A percentile compares a stretch with the other conserved stretches of the same genome.
These are phyloP conservation scores for Lachnum nothofagi DNA, from an alignment of 2,329 filamentous ascomycete species.

Conservation along the genomic window DNA sequence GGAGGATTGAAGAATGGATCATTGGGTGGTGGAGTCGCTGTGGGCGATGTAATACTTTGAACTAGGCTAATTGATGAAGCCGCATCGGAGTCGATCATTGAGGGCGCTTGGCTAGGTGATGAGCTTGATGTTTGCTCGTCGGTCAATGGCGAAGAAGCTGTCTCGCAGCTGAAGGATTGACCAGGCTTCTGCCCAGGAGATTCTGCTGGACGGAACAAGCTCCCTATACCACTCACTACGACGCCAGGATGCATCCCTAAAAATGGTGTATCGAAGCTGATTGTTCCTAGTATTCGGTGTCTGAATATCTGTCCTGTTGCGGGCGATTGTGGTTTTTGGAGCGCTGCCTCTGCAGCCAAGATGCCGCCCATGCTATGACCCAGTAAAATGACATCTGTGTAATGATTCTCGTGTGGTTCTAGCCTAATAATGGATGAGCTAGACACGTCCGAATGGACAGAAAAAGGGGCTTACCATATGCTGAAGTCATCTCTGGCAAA, in stretches of 20 bases:
- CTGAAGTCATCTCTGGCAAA: constrained; percentile 80
- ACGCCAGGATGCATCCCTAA: constrained; percentile 86
- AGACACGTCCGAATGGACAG: constrained; percentile 2
- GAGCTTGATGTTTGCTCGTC: constrained; percentile 17
- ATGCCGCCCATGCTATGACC: constrained; percentile 91
- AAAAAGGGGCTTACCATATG: constrained; percentile 50
- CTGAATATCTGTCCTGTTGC: constrained; percentile 44
- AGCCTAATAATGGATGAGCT: constrained; percentile 46
- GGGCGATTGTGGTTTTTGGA: constrained; percentile 42
- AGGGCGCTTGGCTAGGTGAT: constrained; percentile 20
- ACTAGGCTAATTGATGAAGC: constrained; percentile 22
- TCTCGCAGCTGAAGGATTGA: constrained; percentile 14
- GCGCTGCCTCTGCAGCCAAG: constrained; percentile 70
- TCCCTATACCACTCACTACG: constrained; percentile 72
- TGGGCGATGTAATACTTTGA: constrained; percentile 25
- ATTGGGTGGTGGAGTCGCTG: constrained; percentile 22
- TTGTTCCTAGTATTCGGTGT: constrained; percentile 72
- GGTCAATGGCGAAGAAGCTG: constrained; percentile 17
- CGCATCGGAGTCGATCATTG: constrained; percentile 17
- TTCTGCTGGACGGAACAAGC: constrained; percentile 59
- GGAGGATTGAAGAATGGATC: constrained; percentile 70
- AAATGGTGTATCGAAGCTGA: constrained; percentile 82
- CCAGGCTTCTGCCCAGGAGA: constrained; percentile 21
- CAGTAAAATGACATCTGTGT: constrained; percentile 74
- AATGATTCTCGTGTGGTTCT: constrained; percentile 65